Evolutionary conservation across 331 rosid genomes (phyloP), one percentile per base, ranked within the genome.

Genomic region (Malus hybrid): DNA sequence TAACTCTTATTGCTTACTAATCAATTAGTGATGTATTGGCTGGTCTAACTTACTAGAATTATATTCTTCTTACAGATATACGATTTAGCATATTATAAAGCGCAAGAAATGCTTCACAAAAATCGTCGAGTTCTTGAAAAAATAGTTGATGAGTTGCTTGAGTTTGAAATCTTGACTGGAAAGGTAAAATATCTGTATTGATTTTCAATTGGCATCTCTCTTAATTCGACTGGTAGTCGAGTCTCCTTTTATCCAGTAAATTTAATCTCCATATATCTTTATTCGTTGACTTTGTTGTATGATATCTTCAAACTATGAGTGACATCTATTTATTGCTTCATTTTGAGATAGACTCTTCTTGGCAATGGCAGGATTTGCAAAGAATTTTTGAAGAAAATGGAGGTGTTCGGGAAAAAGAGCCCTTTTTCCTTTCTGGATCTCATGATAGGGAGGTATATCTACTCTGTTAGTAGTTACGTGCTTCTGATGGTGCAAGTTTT

Each of bases 41-140:
- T 72, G 33, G 36, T 60, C 4, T 9, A 18, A 14, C 39, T 24
- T 44, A 14, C 42, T 50, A 52, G 15, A 11, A 16, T 67, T n/a
- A 34, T 54, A 16, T 0, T 14, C 28, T 63, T 42, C 63, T 29
- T 39, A 22, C 60, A 94, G 99, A 89, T 92, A 67, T 90, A 90
- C 57, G 96, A 94, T 83, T 83, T 87, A 79, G 99, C 99, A 77
- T 94, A 90, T 87, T 86, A 76, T 78, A 94, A 81, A 82, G 96
- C 99, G 60, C 89, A 87, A 80, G 90, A 87, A 72, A 86, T 94
- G 92, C 82, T 94, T 69, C 88, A 67, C 83, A 87, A 78, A 72
- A 94, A 94, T 77, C 92, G 85, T 65, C 83, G 31, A 69, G 92
- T 85, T 70, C 93, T 94, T 71, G 97, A 94, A 84, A 94, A 92